Percentiles rank a stretch among this genome's conserved stretches.
These are phyloP conservation scores for Populus tremula DNA, from an alignment of 345 rosid species.

Conservation along the genomic window DNA sequence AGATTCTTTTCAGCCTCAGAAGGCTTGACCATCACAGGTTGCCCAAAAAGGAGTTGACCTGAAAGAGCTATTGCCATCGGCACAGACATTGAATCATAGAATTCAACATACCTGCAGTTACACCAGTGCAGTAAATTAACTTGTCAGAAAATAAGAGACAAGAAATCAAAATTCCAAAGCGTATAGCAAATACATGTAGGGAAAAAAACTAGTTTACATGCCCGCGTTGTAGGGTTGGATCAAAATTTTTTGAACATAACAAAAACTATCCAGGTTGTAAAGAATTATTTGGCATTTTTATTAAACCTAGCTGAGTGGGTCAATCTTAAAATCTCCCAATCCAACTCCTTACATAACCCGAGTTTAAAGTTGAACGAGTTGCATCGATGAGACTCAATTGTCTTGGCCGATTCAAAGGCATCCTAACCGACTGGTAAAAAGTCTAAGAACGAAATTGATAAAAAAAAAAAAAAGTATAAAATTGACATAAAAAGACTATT, in stretches of 20 bases:
- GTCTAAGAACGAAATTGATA: neutral
- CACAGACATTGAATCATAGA: slow-evolving; percentile 87
- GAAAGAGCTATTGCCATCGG: slow-evolving; percentile 95
- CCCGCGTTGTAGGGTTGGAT: too few relatives aligned
- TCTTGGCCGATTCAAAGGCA: neutral
- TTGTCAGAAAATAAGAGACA: slow-evolving; percentile 28
- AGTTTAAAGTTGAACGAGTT: too few relatives aligned
- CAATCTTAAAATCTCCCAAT: neutral
- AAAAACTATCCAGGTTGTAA: slow-evolving; percentile 22
- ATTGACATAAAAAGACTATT: neutral
- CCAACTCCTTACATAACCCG: neutral
- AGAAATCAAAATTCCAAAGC: slow-evolving; percentile 51
- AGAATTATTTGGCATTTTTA: neutral
- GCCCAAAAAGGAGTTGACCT: slow-evolving; percentile 83
- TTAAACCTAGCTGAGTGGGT: neutral
- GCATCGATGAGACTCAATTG: neutral
- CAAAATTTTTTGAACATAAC: too few relatives aligned
- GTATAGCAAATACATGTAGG: slow-evolving; percentile 51
- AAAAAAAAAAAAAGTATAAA: neutral
- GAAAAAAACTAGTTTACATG: slow-evolving; percentile 53
- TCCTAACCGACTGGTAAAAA: neutral
- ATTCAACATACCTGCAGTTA: slow-evolving; percentile 86
- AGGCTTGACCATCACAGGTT: slow-evolving; percentile 97
- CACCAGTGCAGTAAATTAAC: slow-evolving; percentile 23
- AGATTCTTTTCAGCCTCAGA: slow-evolving; percentile 98